Conservation (phyloP, 176 grass and related monocot genomes). For the Lolium multiflorum region DNA sequence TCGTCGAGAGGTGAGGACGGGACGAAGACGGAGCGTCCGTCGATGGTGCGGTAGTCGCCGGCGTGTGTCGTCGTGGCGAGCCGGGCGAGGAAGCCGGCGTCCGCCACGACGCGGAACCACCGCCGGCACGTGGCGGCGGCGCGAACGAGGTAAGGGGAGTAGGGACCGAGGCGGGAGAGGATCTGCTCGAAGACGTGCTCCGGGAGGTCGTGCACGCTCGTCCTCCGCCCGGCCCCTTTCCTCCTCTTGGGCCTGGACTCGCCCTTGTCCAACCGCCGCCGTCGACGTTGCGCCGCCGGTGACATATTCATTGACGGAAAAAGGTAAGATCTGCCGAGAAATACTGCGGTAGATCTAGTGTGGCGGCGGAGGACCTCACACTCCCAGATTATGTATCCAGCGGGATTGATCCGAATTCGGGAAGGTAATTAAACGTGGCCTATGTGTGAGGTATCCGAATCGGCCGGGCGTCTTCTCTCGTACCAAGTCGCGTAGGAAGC, state of each 20-base stretch:
- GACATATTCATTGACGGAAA: background rate
- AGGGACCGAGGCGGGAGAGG: conserved; percentile 17
- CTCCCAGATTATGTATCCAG: background rate
- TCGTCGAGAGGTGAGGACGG: conserved; percentile 3
- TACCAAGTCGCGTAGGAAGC: too few species aligned
- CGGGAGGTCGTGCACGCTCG: conserved; percentile 25
- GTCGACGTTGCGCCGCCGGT: background rate
- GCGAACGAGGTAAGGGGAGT: conserved; percentile 22
- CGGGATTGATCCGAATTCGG: too few species aligned
- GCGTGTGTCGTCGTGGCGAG: background rate
- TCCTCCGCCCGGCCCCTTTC: background rate
- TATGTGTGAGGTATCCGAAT: background rate
- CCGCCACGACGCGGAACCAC: conserved; percentile 13
- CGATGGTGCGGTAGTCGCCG: conserved; percentile 46
- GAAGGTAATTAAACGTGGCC: background rate
- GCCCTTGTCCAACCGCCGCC: background rate
- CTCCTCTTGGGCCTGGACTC: background rate
- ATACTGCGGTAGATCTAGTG: background rate
- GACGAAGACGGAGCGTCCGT: background rate
- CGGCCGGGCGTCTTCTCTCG: too few species aligned
- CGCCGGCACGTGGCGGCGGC: conserved; percentile 28
- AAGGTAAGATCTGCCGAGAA: background rate
- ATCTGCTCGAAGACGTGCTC: conserved; percentile 27
- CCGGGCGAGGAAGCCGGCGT: background rate
- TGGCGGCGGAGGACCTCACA: background rate